Evolutionary conservation across 352 stramenopile genomes (phyloP).

Genomic region (Globisporangium lucens): DNA sequence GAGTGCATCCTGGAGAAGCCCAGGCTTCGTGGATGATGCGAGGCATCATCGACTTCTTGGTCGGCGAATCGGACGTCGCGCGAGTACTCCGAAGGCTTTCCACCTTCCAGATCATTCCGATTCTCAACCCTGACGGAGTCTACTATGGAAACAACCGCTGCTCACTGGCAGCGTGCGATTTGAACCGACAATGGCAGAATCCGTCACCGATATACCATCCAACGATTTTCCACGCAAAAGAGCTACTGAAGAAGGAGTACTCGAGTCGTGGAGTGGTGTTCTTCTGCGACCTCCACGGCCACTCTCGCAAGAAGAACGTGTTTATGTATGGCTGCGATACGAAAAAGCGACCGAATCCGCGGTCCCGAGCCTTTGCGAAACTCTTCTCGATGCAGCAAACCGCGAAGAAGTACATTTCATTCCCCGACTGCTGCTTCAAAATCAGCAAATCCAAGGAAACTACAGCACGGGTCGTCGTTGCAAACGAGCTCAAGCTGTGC

Average conservation of each 20-base stretch:
- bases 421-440: constrained; percentile 77
- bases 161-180: constrained; percentile 71
- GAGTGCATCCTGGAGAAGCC: constrained; percentile 89
- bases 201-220: constrained; percentile 70
- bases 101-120: constrained; percentile 91
- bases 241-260: constrained; percentile 62
- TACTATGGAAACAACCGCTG: constrained; percentile 92
- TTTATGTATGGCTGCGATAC: constrained; percentile 95
- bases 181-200: constrained; percentile 89
- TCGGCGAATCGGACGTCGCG: constrained; percentile 56
- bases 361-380: constrained; percentile 69
- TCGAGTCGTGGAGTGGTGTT: constrained; percentile 64
- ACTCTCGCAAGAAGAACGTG: constrained; percentile 92
- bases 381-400: constrained; percentile 60
- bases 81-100: constrained; percentile 80
- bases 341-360: constrained; percentile 79
- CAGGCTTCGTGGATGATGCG: constrained; percentile 94
- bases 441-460: constrained; percentile 77
- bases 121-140: constrained; percentile 94
- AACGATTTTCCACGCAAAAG: constrained; percentile 88
- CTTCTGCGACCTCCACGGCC: constrained; percentile 91
- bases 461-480: constrained; percentile 77
- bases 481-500: constrained; percentile 69
- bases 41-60: constrained; percentile 89
- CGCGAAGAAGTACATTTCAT: constrained; percentile 64